Base-by-base conservation (phyloP, 495 filamentous ascomycete species). In the Oleoguttula mirabilis region DNA sequence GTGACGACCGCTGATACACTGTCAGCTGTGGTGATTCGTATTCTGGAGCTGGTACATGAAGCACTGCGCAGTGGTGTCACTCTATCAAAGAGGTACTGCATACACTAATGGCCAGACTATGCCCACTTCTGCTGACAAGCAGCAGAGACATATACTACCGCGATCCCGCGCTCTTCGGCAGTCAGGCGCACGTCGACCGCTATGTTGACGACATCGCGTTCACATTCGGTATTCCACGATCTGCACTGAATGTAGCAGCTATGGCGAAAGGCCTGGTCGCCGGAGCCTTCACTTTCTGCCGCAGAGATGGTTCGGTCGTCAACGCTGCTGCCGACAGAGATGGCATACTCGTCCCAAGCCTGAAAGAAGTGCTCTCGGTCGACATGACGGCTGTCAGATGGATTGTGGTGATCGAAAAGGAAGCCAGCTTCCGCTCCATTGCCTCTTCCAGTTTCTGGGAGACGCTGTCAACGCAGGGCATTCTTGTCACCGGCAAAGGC, bases 391-490 rank as follows among this genome's bases (percentile, higher is more conserved):
- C 55, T 15, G 56, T 72, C 0, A 58, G 71, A 33, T 94, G 85
- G 87, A 65, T 95, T 20, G 55, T 96, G 0, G 71, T 95, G 0
- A 71, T 98, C 24, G 90, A 98, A 57, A 98, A 98, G 65, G 90
- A 98, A 68, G 84, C 87, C 12, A 80, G 84, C 0, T 95, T 93
- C 54, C 78, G 82, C 8, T 75, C 76, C 16, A 61, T 90, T 8
- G 70, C 69, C 22, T 60, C 67, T 71, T 62, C 46, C 30, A 56
- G 52, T 11, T 76, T 76, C 50, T 74, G 78, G 55, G 55, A 57
- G 16, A 62, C 44, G 19, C 10, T 75, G 65, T 16, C 41, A 57
- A 21, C 62, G 56, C 11, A 69, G 32, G 79, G 82, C 3, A 64
- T 88, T 19, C 62, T 90, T 3, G 58, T 92, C 38, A 86, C 83